Evolutionary conservation across 176 grass and related monocot genomes (phyloP), one percentile per base, ranked within the genome.

Genomic region (Phoenix dactylifera): DNA sequence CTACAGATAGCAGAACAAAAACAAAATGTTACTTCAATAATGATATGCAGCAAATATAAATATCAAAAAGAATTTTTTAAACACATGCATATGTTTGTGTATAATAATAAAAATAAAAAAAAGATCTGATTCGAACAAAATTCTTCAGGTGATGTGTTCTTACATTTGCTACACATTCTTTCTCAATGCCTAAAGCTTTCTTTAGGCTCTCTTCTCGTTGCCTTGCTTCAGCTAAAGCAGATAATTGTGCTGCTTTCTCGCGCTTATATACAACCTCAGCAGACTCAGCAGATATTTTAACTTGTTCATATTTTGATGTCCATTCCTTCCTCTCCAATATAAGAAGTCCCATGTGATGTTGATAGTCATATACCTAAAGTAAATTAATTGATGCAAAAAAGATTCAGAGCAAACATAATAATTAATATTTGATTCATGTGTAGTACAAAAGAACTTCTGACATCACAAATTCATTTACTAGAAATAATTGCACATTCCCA

Each of bases 261-360:
- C 82, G 84, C 59, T 92, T 98, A 44, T 92, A 75, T 65, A 58
- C 79, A 39, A 92, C 64, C 26, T 91, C 84, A 30, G 79, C 66
- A 22, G 79, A 67, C 7, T 79, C 79, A 5, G 57, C 68, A 22
- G 76, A 80, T 78, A 62, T 75, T 92, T 80, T 92, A 62, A 92
- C 56, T 29, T 98, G 82, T 57, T 98, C 87, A 35, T 79, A 50
- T 57, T 92, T 85, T 12, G 79, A 86, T 53, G 32, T 51, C 73
- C 83, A 59, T 59, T 92, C 93, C 63, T 81, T 86, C 29, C 26
- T 84, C 70, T 98, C 87, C 58, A 98, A 54, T 61, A 98, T 66
- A 57, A 98, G 60, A 86, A 92, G 76, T 9, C 93, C 93, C 3
- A 98, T 78, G 49, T 92, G 80, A 49, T 98, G 75, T 69, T 98